Evolutionary conservation across 129 eudicot species (phyloP), one percentile per base, ranked within the genome.

Genomic region (Cynara cardunculus): DNA sequence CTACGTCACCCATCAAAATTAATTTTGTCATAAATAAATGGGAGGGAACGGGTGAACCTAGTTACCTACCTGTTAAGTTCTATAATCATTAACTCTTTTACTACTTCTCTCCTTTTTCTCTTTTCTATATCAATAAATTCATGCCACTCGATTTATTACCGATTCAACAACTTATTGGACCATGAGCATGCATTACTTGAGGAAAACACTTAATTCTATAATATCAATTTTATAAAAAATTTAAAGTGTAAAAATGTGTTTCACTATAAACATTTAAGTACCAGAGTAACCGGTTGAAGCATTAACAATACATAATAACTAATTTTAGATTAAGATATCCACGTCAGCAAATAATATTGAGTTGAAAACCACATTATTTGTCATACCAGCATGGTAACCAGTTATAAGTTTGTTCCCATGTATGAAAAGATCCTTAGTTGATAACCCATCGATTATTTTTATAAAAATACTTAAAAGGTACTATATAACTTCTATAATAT

Each of bases 21-120:
- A 22, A 73, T 73, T 37, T 16, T 25, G 11, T 73, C 66, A 73
- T 73, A 73, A 73, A 73, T 41, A 39, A 73, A 44, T 25, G 9
- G 19, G 35, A 73, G 65, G 31, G 53, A 46, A 3, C 31, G n/a
- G 14, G 44, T 39, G n/a, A 25, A 10, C 22, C 22, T 30, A 41
- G 18, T 24, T 59, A 25, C 34, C 64, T 41, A 73, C 35, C 65
- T 11, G 14, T 24, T 56, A 56, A 56, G 65, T 19, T 56, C 8
- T 56, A n/a, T 56, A 18, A 56, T n/a, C 25, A 41, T 46, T 27
- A 4, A 69, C 21, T 69, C 32, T 25, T 69, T 5, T 26, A 25
- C 6, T 65, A 0, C 9, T 24, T 21, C 10, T 65, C 13, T 22
- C 3, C 3, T 24, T 65, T 19, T 65, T 21, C 7, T 21, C 24